phyloP scores from a whole-genome alignment of 73 alveolate genomes.

The Uronychia setigera region DNA sequence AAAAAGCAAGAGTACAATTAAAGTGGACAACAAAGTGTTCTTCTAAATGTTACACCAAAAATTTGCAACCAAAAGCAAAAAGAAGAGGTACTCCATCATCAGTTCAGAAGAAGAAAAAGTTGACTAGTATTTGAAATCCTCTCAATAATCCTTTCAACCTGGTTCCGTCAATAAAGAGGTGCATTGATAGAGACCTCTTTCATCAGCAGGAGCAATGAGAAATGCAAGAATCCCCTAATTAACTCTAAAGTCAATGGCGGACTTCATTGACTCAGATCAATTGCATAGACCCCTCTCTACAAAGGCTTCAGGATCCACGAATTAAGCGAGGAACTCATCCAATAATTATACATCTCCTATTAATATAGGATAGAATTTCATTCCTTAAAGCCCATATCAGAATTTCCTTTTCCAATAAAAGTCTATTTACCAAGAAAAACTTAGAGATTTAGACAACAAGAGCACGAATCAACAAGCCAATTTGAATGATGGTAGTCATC shows the following conservation, averaged over 20 bases:
- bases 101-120: too few species aligned
- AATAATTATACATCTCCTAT: too few species aligned
- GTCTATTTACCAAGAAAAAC: neutral
- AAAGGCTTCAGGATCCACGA: too few species aligned
- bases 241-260: neutral
- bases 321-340: too few species aligned
- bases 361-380: neutral
- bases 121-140: too few species aligned
- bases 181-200: neutral
- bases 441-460: neutral
- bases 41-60: neutral
- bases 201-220: neutral
- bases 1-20: neutral
- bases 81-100: neutral
- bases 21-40: neutral
- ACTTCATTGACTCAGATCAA: neutral
- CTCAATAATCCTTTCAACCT: too few species aligned
- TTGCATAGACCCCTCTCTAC: neutral
- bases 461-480: too few species aligned
- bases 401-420: neutral
- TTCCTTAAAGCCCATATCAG: neutral
- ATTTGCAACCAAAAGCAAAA: neutral
- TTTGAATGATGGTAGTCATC: too few species aligned
- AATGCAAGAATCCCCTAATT: neutral
- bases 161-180: too few species aligned